These are phyloP conservation scores for Russula brevipes DNA, from an alignment of 768 basidiomycete species.

Conservation along the genomic window DNA sequence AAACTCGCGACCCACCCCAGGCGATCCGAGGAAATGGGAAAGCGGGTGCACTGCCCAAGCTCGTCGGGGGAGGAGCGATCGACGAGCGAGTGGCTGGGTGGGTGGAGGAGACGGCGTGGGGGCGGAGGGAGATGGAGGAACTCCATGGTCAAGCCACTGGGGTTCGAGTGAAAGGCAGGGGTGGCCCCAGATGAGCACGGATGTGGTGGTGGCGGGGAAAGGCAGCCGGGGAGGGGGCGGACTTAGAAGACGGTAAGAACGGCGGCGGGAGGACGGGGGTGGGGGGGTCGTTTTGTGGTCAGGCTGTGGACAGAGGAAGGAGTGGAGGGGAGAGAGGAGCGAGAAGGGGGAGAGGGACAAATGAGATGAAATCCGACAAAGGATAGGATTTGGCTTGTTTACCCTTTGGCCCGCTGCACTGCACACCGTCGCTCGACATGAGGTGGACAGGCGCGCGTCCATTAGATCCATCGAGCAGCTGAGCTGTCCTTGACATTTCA, in stretches of 20 bases:
- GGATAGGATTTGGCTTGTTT: constrained; percentile 25
- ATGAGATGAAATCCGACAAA: constrained; percentile 24
- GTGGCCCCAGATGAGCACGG: constrained; percentile 9
- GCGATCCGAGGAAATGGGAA: constrained; percentile 18
- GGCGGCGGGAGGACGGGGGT: background rate
- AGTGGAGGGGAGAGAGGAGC: background rate
- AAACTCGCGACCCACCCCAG: constrained; percentile 5
- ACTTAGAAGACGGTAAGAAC: constrained; percentile 20
- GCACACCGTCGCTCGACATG: constrained; percentile 24
- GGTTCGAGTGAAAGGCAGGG: constrained; percentile 7
- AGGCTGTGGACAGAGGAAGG: background rate
- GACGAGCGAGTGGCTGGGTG: background rate
- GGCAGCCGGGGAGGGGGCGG: constrained; percentile 17
- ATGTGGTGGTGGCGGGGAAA: constrained; percentile 16
- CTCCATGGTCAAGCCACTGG: constrained; percentile 1
- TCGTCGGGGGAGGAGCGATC: background rate
- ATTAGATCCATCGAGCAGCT: background rate
- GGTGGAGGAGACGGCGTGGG: background rate
- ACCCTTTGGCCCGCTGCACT: constrained; percentile 26
- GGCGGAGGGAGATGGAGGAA: constrained; percentile 6
- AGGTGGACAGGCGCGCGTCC: constrained; percentile 23
- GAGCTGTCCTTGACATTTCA: background rate
- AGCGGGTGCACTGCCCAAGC: background rate
- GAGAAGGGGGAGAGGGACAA: background rate
- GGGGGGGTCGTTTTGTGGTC: background rate